Conservation (phyloP, 2,329 filamentous ascomycete species). For the Aureobasidium melanogenum region DNA sequence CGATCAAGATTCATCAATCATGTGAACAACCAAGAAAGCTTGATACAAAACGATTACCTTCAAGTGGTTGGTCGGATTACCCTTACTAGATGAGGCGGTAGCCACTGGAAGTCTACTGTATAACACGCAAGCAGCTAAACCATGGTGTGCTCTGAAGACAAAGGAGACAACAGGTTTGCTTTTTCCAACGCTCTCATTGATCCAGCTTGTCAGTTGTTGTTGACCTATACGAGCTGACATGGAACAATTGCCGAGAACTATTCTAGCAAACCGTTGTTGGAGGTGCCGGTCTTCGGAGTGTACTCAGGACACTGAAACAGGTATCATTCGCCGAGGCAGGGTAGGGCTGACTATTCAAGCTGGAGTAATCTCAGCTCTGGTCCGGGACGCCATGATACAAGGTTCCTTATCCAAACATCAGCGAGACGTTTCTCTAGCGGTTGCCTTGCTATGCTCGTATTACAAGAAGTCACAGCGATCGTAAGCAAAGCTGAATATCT, state of each 20-base stretch:
- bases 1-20: neutral
- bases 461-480: no score
- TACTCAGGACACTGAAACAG: neutral
- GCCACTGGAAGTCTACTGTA: neutral
- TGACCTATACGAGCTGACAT: neutral
- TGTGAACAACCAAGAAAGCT: neutral
- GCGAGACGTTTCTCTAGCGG: neutral
- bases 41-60: neutral
- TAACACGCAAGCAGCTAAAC: no score
- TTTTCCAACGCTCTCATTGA: neutral
- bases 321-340: neutral
- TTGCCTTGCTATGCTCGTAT: neutral
- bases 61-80: no score
- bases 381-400: neutral
- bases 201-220: neutral
- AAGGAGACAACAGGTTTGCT: neutral
- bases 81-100: neutral
- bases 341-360: neutral
- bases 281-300: neutral
- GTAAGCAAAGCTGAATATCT: neutral
- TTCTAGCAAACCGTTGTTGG: neutral
- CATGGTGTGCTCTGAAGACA: neutral
- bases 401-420: no score
- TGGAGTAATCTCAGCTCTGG: neutral
- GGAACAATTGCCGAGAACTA: neutral